Evolutionary conservation across 2,329 filamentous ascomycete genomes (phyloP), one percentile per base, ranked within the genome.

Genomic region (Ophiocordyceps sinensis): DNA sequence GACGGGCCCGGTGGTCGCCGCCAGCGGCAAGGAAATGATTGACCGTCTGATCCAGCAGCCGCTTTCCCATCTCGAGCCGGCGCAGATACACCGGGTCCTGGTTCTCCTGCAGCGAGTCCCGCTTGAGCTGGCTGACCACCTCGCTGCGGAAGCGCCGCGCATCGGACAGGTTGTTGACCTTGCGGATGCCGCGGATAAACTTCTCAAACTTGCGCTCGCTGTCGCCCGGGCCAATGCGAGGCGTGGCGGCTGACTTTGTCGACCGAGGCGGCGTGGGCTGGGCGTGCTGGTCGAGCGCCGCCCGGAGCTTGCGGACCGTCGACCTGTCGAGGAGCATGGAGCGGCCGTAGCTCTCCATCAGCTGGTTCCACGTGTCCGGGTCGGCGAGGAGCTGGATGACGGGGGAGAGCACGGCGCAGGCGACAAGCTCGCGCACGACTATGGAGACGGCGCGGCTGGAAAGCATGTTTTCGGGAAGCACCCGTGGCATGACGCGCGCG

Each of bases 321-420:
- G 94, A 96, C 31, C 93, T 78, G 58, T 98, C 93, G 59, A 96
- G 91, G 35, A 98, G 70, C 66, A 94, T 82, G 23, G 82, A 82
- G 39, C 85, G 79, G 15, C 87, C 83, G 60, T 81, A 86, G 42
- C 81, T 88, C 60, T 96, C 89, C 71, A 96, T 86, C 44, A 94
- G 62, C 59, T 95, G 88, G 53, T 98, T 96, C 89, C 89, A 98
- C 9, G 83, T 94, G 63, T 98, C 93, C 1, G 93, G 88, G 51
- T 98, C 89, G 5, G 85, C 77, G 15, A 98, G 66, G 46, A 87
- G 67, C 51, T 82, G 78, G 55, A 95, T 71, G 19, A 93, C 66
- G 1, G 91, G 91, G 35, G 78, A 79, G 31, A 98, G 66, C 32
- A 98, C 80, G n/a, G 86, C 85, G 59, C 91, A 95, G 19, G 86